Conservation (phyloP, 1,284 basidiomycete species). For the Xanthoconium separans region DNA sequence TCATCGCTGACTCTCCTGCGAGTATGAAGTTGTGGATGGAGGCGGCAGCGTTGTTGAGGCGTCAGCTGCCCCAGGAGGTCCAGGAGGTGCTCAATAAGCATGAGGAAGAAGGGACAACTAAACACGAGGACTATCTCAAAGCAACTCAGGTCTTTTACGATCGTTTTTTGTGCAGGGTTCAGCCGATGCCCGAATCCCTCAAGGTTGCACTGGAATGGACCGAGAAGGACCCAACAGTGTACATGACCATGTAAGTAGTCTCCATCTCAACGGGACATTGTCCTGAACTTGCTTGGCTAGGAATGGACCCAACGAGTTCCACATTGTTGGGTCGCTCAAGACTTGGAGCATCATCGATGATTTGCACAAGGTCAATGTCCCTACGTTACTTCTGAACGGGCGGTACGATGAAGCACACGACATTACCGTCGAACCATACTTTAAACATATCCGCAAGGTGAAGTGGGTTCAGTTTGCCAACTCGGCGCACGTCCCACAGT, state of each 20-base stretch:
- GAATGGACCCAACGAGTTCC: slow-evolving; percentile 53
- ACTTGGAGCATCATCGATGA: slow-evolving; percentile 47
- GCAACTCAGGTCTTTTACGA: slow-evolving; percentile 45
- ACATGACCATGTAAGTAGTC: slow-evolving; percentile 42
- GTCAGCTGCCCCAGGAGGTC: slow-evolving; percentile 42
- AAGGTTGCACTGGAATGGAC: slow-evolving; percentile 27
- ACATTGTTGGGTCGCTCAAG: slow-evolving; percentile 47
- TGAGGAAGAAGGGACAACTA: slow-evolving; percentile 47
- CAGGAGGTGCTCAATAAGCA: slow-evolving; percentile 45
- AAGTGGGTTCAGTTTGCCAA: slow-evolving; percentile 50
- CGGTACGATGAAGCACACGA: slow-evolving; percentile 52
- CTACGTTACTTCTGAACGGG: slow-evolving; percentile 54
- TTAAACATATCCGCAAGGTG: slow-evolving; percentile 42
- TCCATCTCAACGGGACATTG: background rate
- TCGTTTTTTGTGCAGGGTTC: slow-evolving; percentile 43
- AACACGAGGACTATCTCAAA: slow-evolving; percentile 44
- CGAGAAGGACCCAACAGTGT: slow-evolving; percentile 49
- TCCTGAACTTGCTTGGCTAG: slow-evolving; percentile 27
- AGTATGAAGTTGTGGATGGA: slow-evolving; percentile 40
- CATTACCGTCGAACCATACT: slow-evolving; percentile 42
- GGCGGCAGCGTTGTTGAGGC: slow-evolving; percentile 33
- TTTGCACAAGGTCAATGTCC: slow-evolving; percentile 43
- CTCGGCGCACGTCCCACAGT: slow-evolving; percentile 44
- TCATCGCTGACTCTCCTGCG: slow-evolving; percentile 42
- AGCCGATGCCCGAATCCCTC: slow-evolving; percentile 43